A percentile compares a stretch with the other conserved stretches of the same genome.
phyloP scores from a whole-genome alignment of 1,284 basidiomycete species.

The Lentinus polychrous region DNA sequence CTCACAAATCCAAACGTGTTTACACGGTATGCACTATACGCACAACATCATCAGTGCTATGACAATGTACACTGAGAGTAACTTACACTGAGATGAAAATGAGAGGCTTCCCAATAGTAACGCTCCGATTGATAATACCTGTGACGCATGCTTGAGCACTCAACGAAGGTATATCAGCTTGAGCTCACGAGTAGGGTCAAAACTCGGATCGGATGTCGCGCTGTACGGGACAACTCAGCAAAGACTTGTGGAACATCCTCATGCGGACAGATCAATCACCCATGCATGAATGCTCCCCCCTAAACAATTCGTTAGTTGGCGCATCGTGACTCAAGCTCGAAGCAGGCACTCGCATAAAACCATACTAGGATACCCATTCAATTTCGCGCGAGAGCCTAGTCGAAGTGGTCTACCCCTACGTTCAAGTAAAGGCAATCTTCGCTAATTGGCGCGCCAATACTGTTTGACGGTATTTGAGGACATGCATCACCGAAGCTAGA shows the following conservation, averaged over 20 bases:
- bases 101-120: constrained; percentile 40
- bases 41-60: not conserved
- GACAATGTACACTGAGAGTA: not conserved
- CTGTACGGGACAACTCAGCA: constrained; percentile 19
- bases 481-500: constrained; percentile 50
- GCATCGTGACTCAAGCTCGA: not conserved
- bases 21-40: constrained; percentile 44
- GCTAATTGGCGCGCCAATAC: constrained; percentile 38
- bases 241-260: too few relatives aligned
- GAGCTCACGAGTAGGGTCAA: constrained; percentile 40
- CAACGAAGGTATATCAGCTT: not conserved
- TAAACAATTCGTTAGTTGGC: constrained; percentile 17
- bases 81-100: constrained; percentile 49
- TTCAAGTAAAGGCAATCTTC: constrained; percentile 55
- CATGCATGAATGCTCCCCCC: constrained; percentile 45
- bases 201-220: constrained; percentile 33
- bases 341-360: constrained; percentile 39
- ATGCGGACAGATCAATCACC: constrained; percentile 30
- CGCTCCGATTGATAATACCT: constrained; percentile 46
- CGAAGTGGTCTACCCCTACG: constrained; percentile 22
- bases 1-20: constrained; percentile 56
- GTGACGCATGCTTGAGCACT: constrained; percentile 2
- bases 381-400: not conserved
- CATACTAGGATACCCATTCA: constrained; percentile 40
- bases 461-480: constrained; percentile 37